Evolutionary conservation across 192 early-diverging fungal genomes (phyloP).

Genomic region (Coemansia pectinata): DNA sequence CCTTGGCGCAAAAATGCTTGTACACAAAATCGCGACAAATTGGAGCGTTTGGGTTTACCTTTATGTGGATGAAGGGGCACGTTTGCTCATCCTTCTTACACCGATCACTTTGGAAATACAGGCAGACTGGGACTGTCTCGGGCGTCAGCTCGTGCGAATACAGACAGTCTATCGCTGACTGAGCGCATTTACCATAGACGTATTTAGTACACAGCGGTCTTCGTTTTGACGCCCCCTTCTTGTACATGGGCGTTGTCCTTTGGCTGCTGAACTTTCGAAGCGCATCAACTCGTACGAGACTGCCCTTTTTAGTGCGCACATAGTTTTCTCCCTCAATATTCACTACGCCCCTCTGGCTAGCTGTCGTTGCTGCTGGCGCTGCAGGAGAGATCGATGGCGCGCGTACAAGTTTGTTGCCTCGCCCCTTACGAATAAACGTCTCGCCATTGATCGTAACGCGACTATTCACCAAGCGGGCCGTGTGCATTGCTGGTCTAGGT

Average conservation of each 20-base stretch:
- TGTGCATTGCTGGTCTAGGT: not conserved
- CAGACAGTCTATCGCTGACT: slow-evolving; percentile 39
- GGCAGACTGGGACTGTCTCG: slow-evolving; percentile 62
- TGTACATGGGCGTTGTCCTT: slow-evolving; percentile 2
- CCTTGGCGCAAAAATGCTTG: slow-evolving; percentile 64
- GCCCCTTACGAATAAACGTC: slow-evolving; percentile 21
- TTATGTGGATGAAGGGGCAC: slow-evolving; percentile 63
- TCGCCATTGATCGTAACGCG: slow-evolving; percentile 31
- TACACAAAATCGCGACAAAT: slow-evolving; percentile 67
- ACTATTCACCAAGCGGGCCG: slow-evolving; percentile 2
- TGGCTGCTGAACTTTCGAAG: slow-evolving; percentile 9
- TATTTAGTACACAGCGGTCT: slow-evolving; percentile 34
- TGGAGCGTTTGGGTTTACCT: slow-evolving; percentile 58
- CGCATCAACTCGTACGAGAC: slow-evolving; percentile 31
- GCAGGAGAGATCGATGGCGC: slow-evolving; percentile 1
- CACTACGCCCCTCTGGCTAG: slow-evolving; percentile 11
- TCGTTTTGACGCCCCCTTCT: not conserved
- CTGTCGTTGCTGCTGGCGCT: not conserved
- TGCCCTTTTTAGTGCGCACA: slow-evolving; percentile 41
- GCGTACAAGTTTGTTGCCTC: slow-evolving; percentile 46
- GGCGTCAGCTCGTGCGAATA: slow-evolving; percentile 62
- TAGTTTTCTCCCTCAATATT: slow-evolving; percentile 41
- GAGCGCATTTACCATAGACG: slow-evolving; percentile 31
- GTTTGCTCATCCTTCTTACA: slow-evolving; percentile 51
- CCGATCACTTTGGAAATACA: slow-evolving; percentile 64